These are phyloP conservation scores for Cynanchum wilfordii DNA, from an alignment of 257 asterid species.

Conservation along the genomic window DNA sequence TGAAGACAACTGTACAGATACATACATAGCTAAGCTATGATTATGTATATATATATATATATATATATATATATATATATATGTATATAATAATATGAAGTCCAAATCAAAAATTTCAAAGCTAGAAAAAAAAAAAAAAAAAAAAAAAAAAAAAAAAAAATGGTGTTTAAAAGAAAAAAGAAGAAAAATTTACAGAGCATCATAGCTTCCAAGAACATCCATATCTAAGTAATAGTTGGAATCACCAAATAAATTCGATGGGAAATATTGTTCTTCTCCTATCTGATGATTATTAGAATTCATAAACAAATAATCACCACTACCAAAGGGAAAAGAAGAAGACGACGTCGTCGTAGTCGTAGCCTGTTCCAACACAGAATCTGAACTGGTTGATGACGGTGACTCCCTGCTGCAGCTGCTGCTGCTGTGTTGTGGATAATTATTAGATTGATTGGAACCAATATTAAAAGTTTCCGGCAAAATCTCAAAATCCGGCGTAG, in stretches of 20 bases:
- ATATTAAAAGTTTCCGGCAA: slow-evolving; percentile 6
- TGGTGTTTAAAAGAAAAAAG: too few relatives aligned
- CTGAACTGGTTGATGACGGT: slow-evolving; percentile 42
- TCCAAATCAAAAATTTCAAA: too few relatives aligned
- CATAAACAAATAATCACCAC: slow-evolving; percentile 16
- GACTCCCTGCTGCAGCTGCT: slow-evolving; percentile 25
- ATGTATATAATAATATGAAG: too few relatives aligned
- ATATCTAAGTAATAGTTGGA: background rate
- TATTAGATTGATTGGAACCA: background rate
- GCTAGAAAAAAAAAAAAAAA: too few relatives aligned
- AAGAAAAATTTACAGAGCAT: background rate
- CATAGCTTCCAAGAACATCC: slow-evolving; percentile 5
- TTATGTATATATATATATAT: too few relatives aligned
- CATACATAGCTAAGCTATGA: too few relatives aligned
- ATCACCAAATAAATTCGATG: background rate
- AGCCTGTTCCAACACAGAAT: slow-evolving; percentile 28
- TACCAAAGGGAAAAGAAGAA: slow-evolving; percentile 17
- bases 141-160: background rate
- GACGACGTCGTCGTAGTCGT: too few relatives aligned
- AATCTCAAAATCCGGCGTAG: slow-evolving; percentile 23
- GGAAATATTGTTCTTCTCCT: slow-evolving; percentile 15
- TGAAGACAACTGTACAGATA: too few relatives aligned
- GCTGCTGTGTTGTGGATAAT: background rate
- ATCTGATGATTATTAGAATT: slow-evolving; percentile 13
- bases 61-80: too few relatives aligned